Base-by-base conservation (phyloP, 805 yeast species). In the Saccharomycodes ludwigii region DNA sequence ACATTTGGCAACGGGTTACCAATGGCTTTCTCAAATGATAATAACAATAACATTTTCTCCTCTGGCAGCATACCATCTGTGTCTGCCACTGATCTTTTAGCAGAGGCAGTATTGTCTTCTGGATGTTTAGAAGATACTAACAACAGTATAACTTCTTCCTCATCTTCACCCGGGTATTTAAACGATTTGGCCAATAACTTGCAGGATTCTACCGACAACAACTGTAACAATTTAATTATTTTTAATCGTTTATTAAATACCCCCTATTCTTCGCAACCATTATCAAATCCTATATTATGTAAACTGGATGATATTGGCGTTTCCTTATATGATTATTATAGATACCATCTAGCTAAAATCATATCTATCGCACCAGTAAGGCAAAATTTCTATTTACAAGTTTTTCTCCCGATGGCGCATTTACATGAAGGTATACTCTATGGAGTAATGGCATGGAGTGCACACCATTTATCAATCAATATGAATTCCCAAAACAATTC, bases 381-480 rank as follows among this genome's bases (percentile, higher is more conserved):
- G 24, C 58, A 62, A 14, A 73, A 73, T 47, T 68, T 65, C 43
- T 76, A 68, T 39, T 45, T 62, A 10, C 65, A 65, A 21, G 65
- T 67, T 26, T 68, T 71, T 38, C 44, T 76, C 6, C 66, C 67
- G 9, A 57, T 73, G 57, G 78, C 81, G 0, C 50, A 58, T 27
- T 51, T 48, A 14, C 68, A 70, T 36, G 59, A 58, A 21, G 63
- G 73, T 2, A 65, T 73, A 3, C 46, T 74, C 18, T 61, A 65
- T 38, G 63, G 68, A 0, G 48, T 76, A 6, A 60, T 74, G 18
- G 76, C 78, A 0, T 76, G 81, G 81, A 76, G 60, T 4, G 61
- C 58, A 0, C 58, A 43, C 27, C 51, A 46, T 30, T 32, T 46
- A 28, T 41, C 49, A 7, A 43, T 45, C 18, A 35, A 40, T 14